A percentile compares a stretch with the other conserved stretches of the same genome.
These are phyloP conservation scores for Phytophthora boehmeriae DNA, from an alignment of 352 stramenopile genomes.

Conservation along the genomic window DNA sequence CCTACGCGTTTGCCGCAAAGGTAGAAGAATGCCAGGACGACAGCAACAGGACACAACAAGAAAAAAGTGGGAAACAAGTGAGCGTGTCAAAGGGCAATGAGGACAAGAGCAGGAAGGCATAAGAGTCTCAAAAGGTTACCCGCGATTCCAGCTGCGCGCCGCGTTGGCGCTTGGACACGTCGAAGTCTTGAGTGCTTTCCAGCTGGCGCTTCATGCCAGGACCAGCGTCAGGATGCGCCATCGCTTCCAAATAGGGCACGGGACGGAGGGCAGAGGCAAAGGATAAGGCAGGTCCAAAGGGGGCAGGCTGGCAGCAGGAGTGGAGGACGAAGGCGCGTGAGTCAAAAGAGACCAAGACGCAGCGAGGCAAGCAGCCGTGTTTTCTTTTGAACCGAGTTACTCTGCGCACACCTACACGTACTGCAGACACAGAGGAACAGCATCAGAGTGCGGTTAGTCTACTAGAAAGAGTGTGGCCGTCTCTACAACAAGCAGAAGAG, in stretches of 20 bases:
- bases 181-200: slow-evolving; percentile 34
- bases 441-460: no score
- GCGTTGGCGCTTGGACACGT: slow-evolving; percentile 46
- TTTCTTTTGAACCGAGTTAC: slow-evolving; percentile 2
- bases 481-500: no score
- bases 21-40: slow-evolving; percentile 8
- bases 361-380: slow-evolving; percentile 7
- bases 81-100: slow-evolving; percentile 10
- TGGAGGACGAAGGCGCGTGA: background rate
- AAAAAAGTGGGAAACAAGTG: slow-evolving; percentile 28
- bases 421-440: slow-evolving; percentile 7
- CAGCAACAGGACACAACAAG: slow-evolving; percentile 24
- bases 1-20: slow-evolving; percentile 34
- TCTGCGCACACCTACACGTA: background rate
- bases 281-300: background rate
- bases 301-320: background rate
- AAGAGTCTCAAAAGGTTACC: slow-evolving; percentile 39
- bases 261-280: slow-evolving; percentile 1
- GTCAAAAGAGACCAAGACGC: slow-evolving; percentile 1
- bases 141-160: slow-evolving; percentile 42
- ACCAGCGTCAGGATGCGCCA: slow-evolving; percentile 17
- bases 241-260: slow-evolving; percentile 2
- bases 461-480: no score
- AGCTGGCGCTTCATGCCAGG: slow-evolving; percentile 52
- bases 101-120: slow-evolving; percentile 3